phyloP scores from a whole-genome alignment of 1,284 basidiomycete genomes.

The Rhodotorula glutinis region DNA sequence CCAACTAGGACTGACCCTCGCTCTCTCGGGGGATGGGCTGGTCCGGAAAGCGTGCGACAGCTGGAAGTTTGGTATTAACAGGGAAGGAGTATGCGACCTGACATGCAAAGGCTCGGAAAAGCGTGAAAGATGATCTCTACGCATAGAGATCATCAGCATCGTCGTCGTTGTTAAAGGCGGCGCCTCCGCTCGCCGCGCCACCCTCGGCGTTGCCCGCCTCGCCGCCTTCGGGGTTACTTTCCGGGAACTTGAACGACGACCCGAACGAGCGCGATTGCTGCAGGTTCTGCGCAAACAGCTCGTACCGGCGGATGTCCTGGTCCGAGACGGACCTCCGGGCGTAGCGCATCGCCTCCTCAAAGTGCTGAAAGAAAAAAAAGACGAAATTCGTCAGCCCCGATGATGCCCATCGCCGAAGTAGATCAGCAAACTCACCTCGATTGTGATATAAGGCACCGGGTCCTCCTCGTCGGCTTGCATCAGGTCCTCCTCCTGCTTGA shows the following conservation, averaged over 20 bases:
- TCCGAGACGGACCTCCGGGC: slow-evolving; percentile 50
- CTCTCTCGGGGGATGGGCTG: too few relatives aligned
- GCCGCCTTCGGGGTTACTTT: slow-evolving; percentile 52
- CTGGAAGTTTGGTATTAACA: too few relatives aligned
- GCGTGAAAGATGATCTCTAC: not conserved
- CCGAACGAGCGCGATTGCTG: slow-evolving; percentile 73
- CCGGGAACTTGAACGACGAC: slow-evolving; percentile 95
- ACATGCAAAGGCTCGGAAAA: too few relatives aligned
- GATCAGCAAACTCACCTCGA: slow-evolving; percentile 43
- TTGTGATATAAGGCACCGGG: slow-evolving; percentile 93
- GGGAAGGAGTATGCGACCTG: too few relatives aligned
- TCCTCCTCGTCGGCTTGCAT: slow-evolving; percentile 62
- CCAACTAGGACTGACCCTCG: too few relatives aligned
- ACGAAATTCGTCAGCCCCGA: too few relatives aligned
- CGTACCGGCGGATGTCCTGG: slow-evolving; percentile 59
- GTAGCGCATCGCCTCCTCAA: slow-evolving; percentile 69
- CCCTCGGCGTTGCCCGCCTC: slow-evolving; percentile 54
- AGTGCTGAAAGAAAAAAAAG: slow-evolving; percentile 2
- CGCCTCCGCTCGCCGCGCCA: slow-evolving; percentile 59
- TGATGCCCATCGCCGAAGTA: too few relatives aligned
- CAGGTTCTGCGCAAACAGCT: slow-evolving; percentile 85
- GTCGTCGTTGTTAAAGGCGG: slow-evolving; percentile 61
- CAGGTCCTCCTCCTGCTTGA: slow-evolving; percentile 59
- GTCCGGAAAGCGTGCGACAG: too few relatives aligned
- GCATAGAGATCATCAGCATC: slow-evolving; percentile 76